Evolutionary conservation across 1,139 yeast genomes (phyloP).

Genomic region (Yamadazyma jaroonii): DNA sequence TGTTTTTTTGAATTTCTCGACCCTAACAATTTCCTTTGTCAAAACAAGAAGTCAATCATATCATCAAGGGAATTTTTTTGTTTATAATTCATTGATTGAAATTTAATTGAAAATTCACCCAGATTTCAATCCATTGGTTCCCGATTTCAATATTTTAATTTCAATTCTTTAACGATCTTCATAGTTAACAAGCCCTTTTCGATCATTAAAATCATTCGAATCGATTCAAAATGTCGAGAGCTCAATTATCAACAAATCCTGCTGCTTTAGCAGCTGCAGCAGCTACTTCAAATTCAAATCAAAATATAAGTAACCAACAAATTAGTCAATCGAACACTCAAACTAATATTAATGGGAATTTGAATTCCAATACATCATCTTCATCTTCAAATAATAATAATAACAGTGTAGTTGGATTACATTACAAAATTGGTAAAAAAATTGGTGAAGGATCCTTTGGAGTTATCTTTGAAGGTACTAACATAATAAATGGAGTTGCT

Average conservation of each 20-base stretch:
- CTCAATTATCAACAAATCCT: conserved; percentile 24
- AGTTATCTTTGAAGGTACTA: conserved; percentile 76
- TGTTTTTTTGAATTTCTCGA: neutral
- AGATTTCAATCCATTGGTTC: too few species aligned
- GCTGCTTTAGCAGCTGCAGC: conserved; percentile 39
- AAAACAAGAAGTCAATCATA: neutral
- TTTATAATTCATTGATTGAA: too few species aligned
- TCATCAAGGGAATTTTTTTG: neutral
- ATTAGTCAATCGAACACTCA: conserved; percentile 5
- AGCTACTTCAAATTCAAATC: conserved; percentile 18
- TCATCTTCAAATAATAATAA: conserved; percentile 17
- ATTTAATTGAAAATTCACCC: too few species aligned
- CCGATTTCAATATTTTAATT: too few species aligned
- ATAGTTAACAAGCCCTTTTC: too few species aligned
- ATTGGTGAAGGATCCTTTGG: conserved; percentile 88
- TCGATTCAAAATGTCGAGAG: conserved; percentile 13
- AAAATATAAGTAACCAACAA: conserved; percentile 8
- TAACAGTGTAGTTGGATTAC: conserved; percentile 66
- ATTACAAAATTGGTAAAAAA: conserved; percentile 77
- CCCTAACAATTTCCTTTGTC: too few species aligned
- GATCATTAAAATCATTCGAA: too few species aligned
- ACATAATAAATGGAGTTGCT: conserved; percentile 68
- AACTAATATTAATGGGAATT: conserved; percentile 3
- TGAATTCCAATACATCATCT: conserved; percentile 5
- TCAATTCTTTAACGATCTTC: neutral